A percentile compares a stretch with the other conserved stretches of the same genome.
Evolutionary conservation across 768 basidiomycete genomes (phyloP).

Genomic region (Tulasnella calospora): DNA sequence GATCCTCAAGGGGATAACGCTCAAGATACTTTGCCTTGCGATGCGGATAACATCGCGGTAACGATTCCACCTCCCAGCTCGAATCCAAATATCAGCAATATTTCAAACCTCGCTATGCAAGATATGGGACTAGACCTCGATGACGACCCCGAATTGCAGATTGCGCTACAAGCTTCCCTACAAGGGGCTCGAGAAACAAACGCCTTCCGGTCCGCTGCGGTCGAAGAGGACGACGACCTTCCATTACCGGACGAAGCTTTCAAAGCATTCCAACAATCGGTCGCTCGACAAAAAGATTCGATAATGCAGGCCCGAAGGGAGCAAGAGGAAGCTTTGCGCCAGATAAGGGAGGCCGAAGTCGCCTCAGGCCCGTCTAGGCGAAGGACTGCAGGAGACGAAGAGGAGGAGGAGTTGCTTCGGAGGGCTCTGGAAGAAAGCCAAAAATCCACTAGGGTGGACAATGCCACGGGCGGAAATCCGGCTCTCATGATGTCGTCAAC

Average conservation of each 20-base stretch:
- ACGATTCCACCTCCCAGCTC: constrained; percentile 43
- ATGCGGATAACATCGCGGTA: constrained; percentile 63
- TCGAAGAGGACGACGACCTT: constrained; percentile 9
- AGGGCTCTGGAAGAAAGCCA: constrained; percentile 28
- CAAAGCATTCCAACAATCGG: constrained; percentile 12
- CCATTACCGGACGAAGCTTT: constrained; percentile 15
- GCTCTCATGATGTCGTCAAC: neutral
- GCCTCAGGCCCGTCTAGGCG: neutral
- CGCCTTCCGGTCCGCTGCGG: neutral
- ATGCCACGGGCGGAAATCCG: neutral
- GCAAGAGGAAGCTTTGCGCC: constrained; percentile 18
- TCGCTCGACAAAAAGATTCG: constrained; percentile 16
- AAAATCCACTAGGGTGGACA: constrained; percentile 16
- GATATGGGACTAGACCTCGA: constrained; percentile 52
- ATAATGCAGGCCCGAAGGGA: constrained; percentile 21
- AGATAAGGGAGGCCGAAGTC: constrained; percentile 18
- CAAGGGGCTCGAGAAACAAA: neutral
- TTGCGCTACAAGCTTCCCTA: constrained; percentile 56
- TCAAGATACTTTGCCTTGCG: constrained; percentile 11
- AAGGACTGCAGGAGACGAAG: constrained; percentile 24
- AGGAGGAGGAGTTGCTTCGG: constrained; percentile 29
- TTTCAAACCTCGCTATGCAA: constrained; percentile 8
- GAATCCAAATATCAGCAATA: constrained; percentile 14
- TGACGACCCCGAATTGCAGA: constrained; percentile 84
- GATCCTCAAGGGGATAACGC: constrained; percentile 13